Evolutionary conservation across 768 basidiomycete species (phyloP).

Genomic region (Leccinum longicurvipes): DNA sequence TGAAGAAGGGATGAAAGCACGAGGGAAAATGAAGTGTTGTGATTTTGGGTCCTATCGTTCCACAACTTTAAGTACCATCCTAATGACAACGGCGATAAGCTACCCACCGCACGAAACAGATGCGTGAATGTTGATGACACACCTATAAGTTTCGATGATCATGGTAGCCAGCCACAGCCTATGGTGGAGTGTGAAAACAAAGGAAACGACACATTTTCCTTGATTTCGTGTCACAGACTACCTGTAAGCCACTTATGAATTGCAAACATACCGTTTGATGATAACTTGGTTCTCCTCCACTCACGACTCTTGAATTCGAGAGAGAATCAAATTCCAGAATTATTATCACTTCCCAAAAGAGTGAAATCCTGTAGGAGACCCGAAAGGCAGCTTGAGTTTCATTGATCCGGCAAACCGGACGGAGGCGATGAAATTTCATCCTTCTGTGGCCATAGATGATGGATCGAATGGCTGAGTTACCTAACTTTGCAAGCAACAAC

Average conservation of each 20-base stretch:
- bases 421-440: too few relatives aligned
- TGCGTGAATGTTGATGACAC: too few relatives aligned
- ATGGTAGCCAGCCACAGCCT: neutral
- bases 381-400: neutral
- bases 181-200: neutral
- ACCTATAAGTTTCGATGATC: too few relatives aligned
- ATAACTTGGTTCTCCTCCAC: neutral
- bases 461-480: neutral
- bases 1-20: neutral
- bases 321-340: too few relatives aligned
- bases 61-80: neutral
- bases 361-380: neutral
- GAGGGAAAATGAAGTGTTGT: neutral
- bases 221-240: neutral
- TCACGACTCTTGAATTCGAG: neutral
- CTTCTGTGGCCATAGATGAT: neutral
- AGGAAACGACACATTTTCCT: neutral
- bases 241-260: neutral
- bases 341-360: neutral
- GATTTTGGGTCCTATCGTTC: neutral
- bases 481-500: neutral
- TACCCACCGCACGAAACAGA: neutral
- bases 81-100: neutral
- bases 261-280: neutral
- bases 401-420: too few relatives aligned